These are phyloP conservation scores for Syncephalastrum monosporum DNA, from an alignment of 371 early-diverging fungal genomes.

Conservation along the genomic window DNA sequence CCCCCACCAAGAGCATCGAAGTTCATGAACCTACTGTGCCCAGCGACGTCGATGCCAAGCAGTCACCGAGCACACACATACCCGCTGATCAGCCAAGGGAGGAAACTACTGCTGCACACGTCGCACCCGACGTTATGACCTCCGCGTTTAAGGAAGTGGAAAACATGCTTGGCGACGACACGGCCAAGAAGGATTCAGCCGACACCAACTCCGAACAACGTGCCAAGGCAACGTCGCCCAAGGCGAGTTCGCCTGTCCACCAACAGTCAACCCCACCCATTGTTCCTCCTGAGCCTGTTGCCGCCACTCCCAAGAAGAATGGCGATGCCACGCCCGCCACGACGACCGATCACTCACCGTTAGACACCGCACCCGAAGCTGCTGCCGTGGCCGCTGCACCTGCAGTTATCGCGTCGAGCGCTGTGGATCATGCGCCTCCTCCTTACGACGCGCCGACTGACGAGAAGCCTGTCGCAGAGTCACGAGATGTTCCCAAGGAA, in stretches of 20 bases:
- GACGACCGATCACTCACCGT: neutral
- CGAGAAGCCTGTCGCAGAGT: too few species aligned
- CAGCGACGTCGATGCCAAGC: neutral
- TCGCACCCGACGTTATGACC: constrained; percentile 1
- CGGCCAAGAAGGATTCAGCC: neutral
- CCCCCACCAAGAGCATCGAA: too few species aligned
- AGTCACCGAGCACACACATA: constrained; percentile 1
- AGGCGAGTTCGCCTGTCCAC: neutral
- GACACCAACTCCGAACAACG: constrained; percentile 1
- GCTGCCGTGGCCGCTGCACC: too few species aligned
- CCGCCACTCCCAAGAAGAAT: neutral
- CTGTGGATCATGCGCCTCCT: too few species aligned
- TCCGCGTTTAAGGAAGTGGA: constrained; percentile 19
- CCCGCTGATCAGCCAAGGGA: neutral
- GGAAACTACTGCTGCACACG: too few species aligned
- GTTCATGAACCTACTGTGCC: neutral
- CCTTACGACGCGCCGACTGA: too few species aligned
- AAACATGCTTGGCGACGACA: constrained; percentile 7
- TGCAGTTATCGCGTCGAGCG: too few species aligned
- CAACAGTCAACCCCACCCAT: constrained; percentile 1
- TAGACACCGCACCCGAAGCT: too few species aligned
- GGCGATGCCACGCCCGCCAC: neutral
- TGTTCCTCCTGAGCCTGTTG: neutral
- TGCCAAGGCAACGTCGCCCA: neutral
- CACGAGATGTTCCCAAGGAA: too few species aligned